Conservation (phyloP, 1,284 basidiomycete species). For the Earliella scabrosa region DNA sequence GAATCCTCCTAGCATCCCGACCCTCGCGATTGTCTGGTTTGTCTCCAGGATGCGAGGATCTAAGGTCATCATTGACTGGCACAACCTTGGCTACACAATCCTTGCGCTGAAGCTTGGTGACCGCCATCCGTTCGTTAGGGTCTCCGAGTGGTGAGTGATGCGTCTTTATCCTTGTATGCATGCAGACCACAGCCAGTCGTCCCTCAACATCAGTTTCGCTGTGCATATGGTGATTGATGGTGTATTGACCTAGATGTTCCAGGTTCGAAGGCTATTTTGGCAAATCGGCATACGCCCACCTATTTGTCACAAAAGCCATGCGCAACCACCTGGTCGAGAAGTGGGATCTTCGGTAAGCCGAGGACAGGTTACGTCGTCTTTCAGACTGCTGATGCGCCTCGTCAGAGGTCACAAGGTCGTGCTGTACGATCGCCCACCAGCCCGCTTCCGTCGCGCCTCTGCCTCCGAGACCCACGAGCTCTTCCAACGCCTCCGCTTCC, state of each 20-base stretch:
- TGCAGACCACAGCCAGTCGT: too few relatives aligned
- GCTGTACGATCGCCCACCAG: constrained; percentile 87
- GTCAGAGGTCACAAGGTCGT: constrained; percentile 78
- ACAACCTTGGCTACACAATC: constrained; percentile 96
- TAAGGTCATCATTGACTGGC: constrained; percentile 98
- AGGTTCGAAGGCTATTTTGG: constrained; percentile 89
- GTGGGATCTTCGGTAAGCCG: constrained; percentile 79
- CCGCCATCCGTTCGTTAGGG: constrained; percentile 68
- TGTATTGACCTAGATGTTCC: background rate
- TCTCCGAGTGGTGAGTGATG: constrained; percentile 72
- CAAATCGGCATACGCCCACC: constrained; percentile 80
- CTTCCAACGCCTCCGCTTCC: constrained; percentile 54
- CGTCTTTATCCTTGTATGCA: too few relatives aligned
- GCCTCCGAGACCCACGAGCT: constrained; percentile 78
- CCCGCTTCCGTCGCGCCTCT: constrained; percentile 75
- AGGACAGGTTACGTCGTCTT: background rate
- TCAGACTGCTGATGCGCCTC: background rate
- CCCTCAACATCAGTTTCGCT: too few relatives aligned
- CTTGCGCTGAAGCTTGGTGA: constrained; percentile 82
- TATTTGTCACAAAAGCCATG: constrained; percentile 96
- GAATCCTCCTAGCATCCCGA: constrained; percentile 98
- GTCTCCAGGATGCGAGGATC: constrained; percentile 70
- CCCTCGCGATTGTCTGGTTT: constrained; percentile 85
- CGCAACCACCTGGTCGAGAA: constrained; percentile 67
- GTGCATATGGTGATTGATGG: too few relatives aligned